Evolutionary conservation across 1,139 yeast species (phyloP).

Genomic region (Kurtzmaniella quercitrusa): DNA sequence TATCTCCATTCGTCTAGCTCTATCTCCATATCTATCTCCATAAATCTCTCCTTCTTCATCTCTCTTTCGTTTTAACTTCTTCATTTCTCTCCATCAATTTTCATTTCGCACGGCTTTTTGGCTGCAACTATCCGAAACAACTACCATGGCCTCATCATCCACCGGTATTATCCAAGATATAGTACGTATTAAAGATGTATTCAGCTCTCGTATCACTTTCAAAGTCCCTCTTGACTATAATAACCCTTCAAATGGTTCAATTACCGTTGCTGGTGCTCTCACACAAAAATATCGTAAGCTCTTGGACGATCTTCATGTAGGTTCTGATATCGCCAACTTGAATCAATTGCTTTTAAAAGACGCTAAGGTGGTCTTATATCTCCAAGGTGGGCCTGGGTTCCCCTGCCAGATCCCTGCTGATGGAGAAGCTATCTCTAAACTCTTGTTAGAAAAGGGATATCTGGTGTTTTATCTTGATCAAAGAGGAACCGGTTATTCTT

Average conservation of each 20-base stretch:
- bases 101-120: neutral
- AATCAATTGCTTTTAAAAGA: slow-evolving; percentile 17
- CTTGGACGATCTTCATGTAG: neutral
- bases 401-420: slow-evolving; percentile 38
- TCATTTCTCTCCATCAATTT: neutral
- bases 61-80: too few relatives aligned
- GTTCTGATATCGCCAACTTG: slow-evolving; percentile 6
- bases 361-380: slow-evolving; percentile 35
- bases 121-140: neutral
- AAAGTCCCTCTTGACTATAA: neutral
- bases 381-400: slow-evolving; percentile 63
- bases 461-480: slow-evolving; percentile 51
- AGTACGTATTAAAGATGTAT: neutral
- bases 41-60: too few relatives aligned
- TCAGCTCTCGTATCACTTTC: slow-evolving; percentile 10
- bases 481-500: slow-evolving; percentile 54
- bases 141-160: neutral
- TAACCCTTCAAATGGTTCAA: slow-evolving; percentile 10
- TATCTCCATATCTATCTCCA: too few relatives aligned
- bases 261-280: slow-evolving; percentile 30
- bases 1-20: too few relatives aligned
- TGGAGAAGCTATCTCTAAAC: slow-evolving; percentile 30
- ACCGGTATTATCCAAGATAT: neutral
- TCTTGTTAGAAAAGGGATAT: slow-evolving; percentile 39
- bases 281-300: slow-evolving; percentile 17